phyloP scores from a whole-genome alignment of 2,329 filamentous ascomycete genomes.

The Sporothrix luriei region DNA sequence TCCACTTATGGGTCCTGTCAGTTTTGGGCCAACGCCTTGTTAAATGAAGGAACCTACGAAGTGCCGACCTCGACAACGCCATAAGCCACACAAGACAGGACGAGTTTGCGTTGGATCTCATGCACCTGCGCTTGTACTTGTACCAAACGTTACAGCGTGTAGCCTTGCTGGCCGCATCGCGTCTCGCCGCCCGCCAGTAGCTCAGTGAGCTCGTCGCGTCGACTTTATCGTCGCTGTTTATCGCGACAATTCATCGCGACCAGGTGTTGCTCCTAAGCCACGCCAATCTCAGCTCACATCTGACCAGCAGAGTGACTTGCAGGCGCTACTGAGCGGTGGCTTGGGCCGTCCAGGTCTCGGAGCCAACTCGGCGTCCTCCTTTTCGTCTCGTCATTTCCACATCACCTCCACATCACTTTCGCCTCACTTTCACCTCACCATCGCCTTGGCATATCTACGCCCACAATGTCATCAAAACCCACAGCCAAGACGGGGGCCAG shows the following conservation, averaged over 20 bases:
- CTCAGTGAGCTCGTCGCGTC: not conserved
- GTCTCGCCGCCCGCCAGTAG: not conserved
- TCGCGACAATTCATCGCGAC: constrained; percentile 1
- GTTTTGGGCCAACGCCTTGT: not conserved
- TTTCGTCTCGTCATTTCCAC: not conserved
- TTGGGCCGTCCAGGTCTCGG: not conserved
- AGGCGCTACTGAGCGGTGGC: not conserved
- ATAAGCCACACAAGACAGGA: constrained; percentile 1
- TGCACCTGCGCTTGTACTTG: too few species aligned
- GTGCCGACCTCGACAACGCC: not conserved
- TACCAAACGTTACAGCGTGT: not conserved
- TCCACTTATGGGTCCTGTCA: not conserved
- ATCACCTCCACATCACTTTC: not conserved
- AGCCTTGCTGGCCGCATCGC: not conserved
- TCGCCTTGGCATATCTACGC: not conserved
- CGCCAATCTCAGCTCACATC: not conserved
- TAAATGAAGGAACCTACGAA: not conserved
- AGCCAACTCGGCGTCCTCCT: not conserved
- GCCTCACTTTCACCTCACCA: not conserved
- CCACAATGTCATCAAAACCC: constrained; percentile 24
- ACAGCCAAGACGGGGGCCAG: not conserved
- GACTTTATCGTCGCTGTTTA: not conserved
- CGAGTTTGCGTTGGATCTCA: too few species aligned
- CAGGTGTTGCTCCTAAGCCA: not conserved
- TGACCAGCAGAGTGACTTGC: not conserved